Conservation (phyloP, 129 eudicot genomes). For the Solidago caesia region DNA sequence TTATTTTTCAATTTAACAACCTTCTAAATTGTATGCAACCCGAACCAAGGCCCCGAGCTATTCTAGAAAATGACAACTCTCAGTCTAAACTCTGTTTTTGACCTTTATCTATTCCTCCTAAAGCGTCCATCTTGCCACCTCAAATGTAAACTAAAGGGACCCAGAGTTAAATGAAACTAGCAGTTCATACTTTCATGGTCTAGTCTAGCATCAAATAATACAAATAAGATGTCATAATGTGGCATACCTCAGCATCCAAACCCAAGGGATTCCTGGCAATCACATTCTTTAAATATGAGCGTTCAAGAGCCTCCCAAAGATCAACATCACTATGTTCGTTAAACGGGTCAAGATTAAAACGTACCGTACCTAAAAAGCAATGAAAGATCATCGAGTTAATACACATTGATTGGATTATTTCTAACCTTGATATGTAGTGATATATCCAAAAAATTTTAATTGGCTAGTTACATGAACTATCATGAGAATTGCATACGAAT, state of each 20-base stretch:
- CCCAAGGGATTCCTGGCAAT: constrained; percentile 73
- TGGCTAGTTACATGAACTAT: background rate
- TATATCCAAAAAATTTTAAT: background rate
- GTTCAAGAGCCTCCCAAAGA: constrained; percentile 96
- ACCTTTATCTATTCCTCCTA: background rate
- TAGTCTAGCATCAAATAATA: constrained; percentile 2
- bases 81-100: background rate
- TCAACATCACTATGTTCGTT: constrained; percentile 84
- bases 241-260: constrained; percentile 87
- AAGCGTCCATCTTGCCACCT: background rate
- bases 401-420: background rate
- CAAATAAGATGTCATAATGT: background rate
- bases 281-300: constrained; percentile 81
- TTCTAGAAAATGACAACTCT: background rate
- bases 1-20: background rate
- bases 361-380: constrained; percentile 60
- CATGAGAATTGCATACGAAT: background rate
- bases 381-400: constrained; percentile 2
- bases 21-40: background rate
- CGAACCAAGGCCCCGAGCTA: too few species aligned
- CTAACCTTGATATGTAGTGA: background rate
- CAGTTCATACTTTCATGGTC: background rate
- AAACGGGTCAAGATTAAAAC: constrained; percentile 98
- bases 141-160: background rate
- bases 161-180: background rate